A percentile compares a stretch with the other conserved stretches of the same genome.
Evolutionary conservation across 805 yeast species (phyloP).

Genomic region (Ogataea wickerhamii): DNA sequence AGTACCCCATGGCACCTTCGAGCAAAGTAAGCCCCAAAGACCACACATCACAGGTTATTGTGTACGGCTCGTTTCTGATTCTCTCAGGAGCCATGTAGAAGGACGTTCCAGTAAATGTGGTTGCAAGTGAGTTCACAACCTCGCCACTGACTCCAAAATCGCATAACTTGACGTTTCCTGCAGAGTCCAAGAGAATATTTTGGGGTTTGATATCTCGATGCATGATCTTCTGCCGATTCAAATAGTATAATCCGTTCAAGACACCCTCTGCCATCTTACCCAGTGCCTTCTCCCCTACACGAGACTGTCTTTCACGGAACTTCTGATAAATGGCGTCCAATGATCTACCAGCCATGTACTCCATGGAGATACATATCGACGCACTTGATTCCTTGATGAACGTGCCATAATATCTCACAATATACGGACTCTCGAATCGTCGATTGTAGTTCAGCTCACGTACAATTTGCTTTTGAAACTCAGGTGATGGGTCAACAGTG

Average conservation of each 20-base stretch:
- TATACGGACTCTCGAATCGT: slow-evolving; percentile 75
- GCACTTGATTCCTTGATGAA: slow-evolving; percentile 73
- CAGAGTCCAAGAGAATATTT: slow-evolving; percentile 70
- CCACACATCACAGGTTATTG: slow-evolving; percentile 96
- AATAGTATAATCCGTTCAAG: slow-evolving; percentile 76
- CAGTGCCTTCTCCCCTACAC: slow-evolving; percentile 88
- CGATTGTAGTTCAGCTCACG: slow-evolving; percentile 88
- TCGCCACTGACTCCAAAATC: slow-evolving; percentile 98
- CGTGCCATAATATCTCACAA: slow-evolving; percentile 91
- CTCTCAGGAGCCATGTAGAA: slow-evolving; percentile 99
- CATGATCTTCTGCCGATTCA: slow-evolving; percentile 83
- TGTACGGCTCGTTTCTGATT: slow-evolving; percentile 91
- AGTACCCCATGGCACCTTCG: slow-evolving; percentile 90
- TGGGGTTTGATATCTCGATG: slow-evolving; percentile 97
- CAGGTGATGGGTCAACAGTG: slow-evolving; percentile 76
- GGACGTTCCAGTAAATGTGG: slow-evolving; percentile 96
- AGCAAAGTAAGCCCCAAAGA: slow-evolving; percentile 86
- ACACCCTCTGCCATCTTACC: slow-evolving; percentile 90
- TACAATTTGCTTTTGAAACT: slow-evolving; percentile 82
- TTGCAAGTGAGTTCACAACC: slow-evolving; percentile 90
- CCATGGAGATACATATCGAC: slow-evolving; percentile 93
- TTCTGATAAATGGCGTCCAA: slow-evolving; percentile 86
- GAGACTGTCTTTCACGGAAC: slow-evolving; percentile 68
- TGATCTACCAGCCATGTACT: slow-evolving; percentile 91
- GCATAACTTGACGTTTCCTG: slow-evolving; percentile 87